Conservation (phyloP, 2,329 filamentous ascomycete species). For the Ophiostoma sp. region DNA sequence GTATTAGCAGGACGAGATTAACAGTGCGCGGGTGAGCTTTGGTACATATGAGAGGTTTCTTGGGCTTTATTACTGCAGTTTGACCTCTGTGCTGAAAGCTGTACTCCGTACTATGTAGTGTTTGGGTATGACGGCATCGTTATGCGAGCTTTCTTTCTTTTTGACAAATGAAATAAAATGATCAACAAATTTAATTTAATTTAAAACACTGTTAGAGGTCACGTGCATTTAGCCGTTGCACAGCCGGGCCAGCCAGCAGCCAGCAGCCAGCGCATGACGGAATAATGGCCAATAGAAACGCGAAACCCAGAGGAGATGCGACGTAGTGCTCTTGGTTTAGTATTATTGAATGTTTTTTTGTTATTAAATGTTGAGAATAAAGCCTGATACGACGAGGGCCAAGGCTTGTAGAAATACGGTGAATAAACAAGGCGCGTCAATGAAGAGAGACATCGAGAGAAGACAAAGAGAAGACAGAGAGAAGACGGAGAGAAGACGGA, state of each 20-base stretch:
- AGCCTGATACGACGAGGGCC: neutral
- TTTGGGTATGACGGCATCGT: neutral
- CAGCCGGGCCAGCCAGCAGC: no score
- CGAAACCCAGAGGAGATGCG: neutral
- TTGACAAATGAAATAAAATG: neutral
- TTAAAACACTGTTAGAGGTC: neutral
- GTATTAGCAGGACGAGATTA: neutral
- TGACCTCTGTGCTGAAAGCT: no score
- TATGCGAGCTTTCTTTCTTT: neutral
- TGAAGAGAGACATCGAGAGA: neutral
- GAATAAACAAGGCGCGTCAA: neutral
- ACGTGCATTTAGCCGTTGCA: neutral
- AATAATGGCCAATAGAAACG: neutral
- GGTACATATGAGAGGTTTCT: no score
- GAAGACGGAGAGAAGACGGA: neutral
- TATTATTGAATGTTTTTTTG: no score
- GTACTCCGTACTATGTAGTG: no score
- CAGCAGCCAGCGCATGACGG: neutral
- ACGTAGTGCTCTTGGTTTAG: neutral
- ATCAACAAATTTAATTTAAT: neutral
- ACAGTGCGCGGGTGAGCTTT: no score
- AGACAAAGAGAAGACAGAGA: neutral
- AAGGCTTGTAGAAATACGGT: neutral
- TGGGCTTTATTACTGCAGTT: no score
- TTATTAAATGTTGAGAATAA: neutral